Base-by-base conservation (phyloP, 2,329 filamentous ascomycete genomes). In the Aspergillus luchuensis region DNA sequence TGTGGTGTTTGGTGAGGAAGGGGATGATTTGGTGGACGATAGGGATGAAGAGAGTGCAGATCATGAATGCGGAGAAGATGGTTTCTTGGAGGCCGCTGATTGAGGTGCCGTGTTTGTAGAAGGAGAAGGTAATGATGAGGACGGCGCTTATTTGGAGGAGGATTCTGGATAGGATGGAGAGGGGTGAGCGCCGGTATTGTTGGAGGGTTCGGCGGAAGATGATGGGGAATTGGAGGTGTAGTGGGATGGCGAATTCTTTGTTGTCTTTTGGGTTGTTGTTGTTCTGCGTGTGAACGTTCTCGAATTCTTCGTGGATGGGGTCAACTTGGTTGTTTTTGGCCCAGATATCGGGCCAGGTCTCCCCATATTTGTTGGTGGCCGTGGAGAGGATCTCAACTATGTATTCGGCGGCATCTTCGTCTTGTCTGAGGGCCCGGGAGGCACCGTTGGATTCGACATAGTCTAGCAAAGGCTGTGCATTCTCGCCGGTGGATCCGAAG, bases 101-200 rank as follows among this genome's bases (percentile, higher is more conserved):
- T 6, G 86, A 87, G 74, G 90, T 88, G 41, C 86, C 84, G 1
- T 89, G 87, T 38, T 85, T 82, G 82, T 85, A 91, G 79, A 94
- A 92, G 63, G 89, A 88, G 76, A 93, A 92, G 39, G 91, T 91
- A 71, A 95, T 91, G 75, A 95, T 95, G 10, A 95, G 82, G 8
- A 87, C 84, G 64, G 72, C 68, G 19, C 69, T 78, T 15, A 84
- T 78, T 72, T 89, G 91, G 11, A 96, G 85, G 2, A 83, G 79
- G 5, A 84, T 76, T 80, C 96, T 96, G 67, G 90, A 87, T 78
- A 92, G 92, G 72, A 96, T 91, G 79, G 96, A 95, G 2, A 86
- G 85, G 0, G 91, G 92, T 2, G 88, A 91, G 61, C 92, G 89
- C 91, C 91, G 96, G 83, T 94, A 95, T 74, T 96, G 91, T 74